Evolutionary conservation across 495 filamentous ascomycete species (phyloP).

Genomic region (Penicillium riverlandense): DNA sequence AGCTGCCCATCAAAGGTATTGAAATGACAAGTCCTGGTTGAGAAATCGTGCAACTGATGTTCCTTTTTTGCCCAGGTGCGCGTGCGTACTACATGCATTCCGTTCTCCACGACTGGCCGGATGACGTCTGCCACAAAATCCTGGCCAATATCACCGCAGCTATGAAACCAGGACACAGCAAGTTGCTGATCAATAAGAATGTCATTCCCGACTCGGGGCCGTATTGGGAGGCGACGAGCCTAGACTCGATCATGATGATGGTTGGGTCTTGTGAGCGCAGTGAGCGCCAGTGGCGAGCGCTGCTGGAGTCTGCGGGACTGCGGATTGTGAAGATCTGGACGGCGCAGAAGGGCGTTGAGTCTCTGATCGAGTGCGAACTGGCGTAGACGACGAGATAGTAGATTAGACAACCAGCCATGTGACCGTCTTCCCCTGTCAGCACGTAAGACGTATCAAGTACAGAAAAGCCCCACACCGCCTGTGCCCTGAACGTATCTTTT

Average conservation of each 20-base stretch:
- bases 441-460: no score
- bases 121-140: constrained; percentile 31
- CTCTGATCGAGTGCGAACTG: constrained; percentile 25
- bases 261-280: constrained; percentile 12
- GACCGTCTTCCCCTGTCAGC: no score
- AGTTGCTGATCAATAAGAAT: constrained; percentile 31
- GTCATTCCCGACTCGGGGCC: constrained; percentile 14
- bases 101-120: constrained; percentile 43
- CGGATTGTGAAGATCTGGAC: constrained; percentile 21
- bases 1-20: constrained; percentile 39
- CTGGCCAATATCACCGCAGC: constrained; percentile 22
- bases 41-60: constrained; percentile 11
- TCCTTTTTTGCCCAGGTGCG: constrained; percentile 18
- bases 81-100: constrained; percentile 31
- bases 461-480: no score
- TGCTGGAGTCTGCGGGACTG: constrained; percentile 18
- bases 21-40: not conserved
- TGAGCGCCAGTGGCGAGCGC: constrained; percentile 12
- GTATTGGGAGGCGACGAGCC: constrained; percentile 15
- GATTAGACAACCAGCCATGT: no score
- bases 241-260: constrained; percentile 23
- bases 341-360: constrained; percentile 16
- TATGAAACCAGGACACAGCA: constrained; percentile 31
- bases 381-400: not conserved
- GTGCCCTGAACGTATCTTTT: no score